Evolutionary conservation across 306 rosid genomes (phyloP), one percentile per base, ranked within the genome.

Genomic region (Trifolium repens): DNA sequence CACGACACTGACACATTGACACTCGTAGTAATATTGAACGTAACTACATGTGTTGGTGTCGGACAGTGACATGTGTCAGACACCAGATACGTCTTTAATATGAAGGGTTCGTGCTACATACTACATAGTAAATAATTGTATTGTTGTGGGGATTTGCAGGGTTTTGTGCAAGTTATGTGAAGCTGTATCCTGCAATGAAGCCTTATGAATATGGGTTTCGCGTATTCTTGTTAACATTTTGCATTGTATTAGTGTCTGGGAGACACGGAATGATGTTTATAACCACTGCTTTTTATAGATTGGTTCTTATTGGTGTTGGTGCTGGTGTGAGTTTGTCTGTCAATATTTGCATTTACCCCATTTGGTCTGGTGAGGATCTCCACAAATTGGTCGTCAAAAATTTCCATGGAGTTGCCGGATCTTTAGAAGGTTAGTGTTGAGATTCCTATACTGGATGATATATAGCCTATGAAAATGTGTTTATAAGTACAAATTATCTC

Each of bases 341-440:
- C 26, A 91, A 91, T 76, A 84, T 89, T 76, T 84, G 79, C 35
- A 69, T 91, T 54, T 85, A 42, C 69, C 96, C 96, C 61, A 91
- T 91, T 55, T 91, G 96, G 96, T 68, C 96, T 22, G 96, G 96
- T 60, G 96, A 91, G 84, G 93, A 91, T 82, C 89, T 91, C 14
- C 96, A 91, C 81, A 88, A 91, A 83, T 73, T 85, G 85, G 96
- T 91, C 70, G 96, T 89, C 0, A 91, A 87, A 81, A 88, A 89
- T 75, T 88, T 91, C 76, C 40, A 3, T 52, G 93, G 85, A 55
- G 90, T 89, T 66, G 96, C 96, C 15, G 16, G 66, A 55, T 89
- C 96, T 62, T 77, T 91, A 82, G 96, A 91, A 85, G 96, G 93
- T 64, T 27, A 39, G 42, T 8, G 42, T 8, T 8, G 9, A 39